A percentile compares a stretch with the other conserved stretches of the same genome.
phyloP scores from a whole-genome alignment of 2,329 filamentous ascomycete genomes.

The Alternaria incomplexa region DNA sequence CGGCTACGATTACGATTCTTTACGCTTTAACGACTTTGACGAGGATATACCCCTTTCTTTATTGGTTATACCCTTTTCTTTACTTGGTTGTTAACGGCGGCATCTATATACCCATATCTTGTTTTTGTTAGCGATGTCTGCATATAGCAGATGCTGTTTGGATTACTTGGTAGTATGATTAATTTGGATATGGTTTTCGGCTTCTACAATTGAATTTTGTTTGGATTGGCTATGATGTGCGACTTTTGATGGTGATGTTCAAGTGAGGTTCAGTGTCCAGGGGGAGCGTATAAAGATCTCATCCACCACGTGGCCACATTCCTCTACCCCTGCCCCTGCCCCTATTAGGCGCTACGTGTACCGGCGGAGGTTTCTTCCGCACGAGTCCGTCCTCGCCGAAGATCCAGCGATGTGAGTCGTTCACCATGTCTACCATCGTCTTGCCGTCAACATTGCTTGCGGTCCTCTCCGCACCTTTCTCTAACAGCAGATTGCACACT shows the following conservation, averaged over 20 bases:
- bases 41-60: conserved; percentile 13
- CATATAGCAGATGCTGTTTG: not conserved
- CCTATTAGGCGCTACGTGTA: not conserved
- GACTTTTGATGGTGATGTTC: not conserved
- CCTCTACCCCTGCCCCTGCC: not conserved
- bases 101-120: conserved; percentile 12
- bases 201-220: not conserved
- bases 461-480: not conserved
- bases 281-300: no score
- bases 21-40: conserved; percentile 11
- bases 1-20: conserved; percentile 9
- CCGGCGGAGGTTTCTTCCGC: not conserved
- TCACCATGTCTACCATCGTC: not conserved
- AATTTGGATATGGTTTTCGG: conserved; percentile 2
- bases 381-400: not conserved
- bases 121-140: not conserved
- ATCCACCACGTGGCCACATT: not conserved
- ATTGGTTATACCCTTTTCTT: not conserved
- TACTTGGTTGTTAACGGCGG: conserved; percentile 9
- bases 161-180: conserved; percentile 1
- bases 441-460: not conserved
- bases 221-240: not conserved
- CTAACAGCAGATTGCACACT: not conserved
- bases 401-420: not conserved
- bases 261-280: not conserved